A percentile compares a stretch with the other conserved stretches of the same genome.
phyloP scores from a whole-genome alignment of 371 early-diverging fungal species.

The Actinomortierella ambigua region DNA sequence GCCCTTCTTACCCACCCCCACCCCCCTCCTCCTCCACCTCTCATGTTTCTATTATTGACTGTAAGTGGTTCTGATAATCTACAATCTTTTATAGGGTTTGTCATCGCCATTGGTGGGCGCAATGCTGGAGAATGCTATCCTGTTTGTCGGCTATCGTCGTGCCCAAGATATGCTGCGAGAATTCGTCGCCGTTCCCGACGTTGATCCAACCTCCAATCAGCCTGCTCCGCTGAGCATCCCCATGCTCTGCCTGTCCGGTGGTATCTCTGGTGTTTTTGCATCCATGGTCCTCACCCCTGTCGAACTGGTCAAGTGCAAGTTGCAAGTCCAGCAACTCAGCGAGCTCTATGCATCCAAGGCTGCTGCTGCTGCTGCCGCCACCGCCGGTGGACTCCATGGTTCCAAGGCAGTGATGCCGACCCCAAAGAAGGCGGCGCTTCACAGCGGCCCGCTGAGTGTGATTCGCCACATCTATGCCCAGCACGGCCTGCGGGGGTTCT shows the following conservation, averaged over 20 bases:
- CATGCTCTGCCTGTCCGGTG: constrained; percentile 85
- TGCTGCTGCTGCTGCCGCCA: not conserved
- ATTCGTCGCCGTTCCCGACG: constrained; percentile 23
- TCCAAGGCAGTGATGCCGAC: too few relatives aligned
- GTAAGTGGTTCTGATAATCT: not conserved
- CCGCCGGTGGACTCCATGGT: constrained; percentile 11
- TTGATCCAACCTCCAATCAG: constrained; percentile 3
- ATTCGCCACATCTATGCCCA: constrained; percentile 67
- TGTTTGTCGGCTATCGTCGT: constrained; percentile 89
- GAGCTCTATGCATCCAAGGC: constrained; percentile 39
- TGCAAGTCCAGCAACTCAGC: constrained; percentile 87
- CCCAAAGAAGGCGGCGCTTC: constrained; percentile 34
- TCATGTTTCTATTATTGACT: not conserved
- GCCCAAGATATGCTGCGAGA: constrained; percentile 74
- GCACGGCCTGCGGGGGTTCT: constrained; percentile 83
- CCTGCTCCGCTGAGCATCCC: constrained; percentile 59
- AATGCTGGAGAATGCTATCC: constrained; percentile 92
- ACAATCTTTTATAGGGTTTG: constrained; percentile 67
- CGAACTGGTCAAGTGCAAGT: constrained; percentile 94
- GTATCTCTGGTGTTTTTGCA: constrained; percentile 84
- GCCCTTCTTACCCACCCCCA: too few relatives aligned
- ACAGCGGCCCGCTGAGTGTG: constrained; percentile 78
- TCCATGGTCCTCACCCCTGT: constrained; percentile 93
- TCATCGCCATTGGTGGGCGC: constrained; percentile 91
- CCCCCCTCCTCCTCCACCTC: too few relatives aligned